Base-by-base conservation (phyloP, 352 stramenopile genomes). In the Globisporangium heterothallicum region DNA sequence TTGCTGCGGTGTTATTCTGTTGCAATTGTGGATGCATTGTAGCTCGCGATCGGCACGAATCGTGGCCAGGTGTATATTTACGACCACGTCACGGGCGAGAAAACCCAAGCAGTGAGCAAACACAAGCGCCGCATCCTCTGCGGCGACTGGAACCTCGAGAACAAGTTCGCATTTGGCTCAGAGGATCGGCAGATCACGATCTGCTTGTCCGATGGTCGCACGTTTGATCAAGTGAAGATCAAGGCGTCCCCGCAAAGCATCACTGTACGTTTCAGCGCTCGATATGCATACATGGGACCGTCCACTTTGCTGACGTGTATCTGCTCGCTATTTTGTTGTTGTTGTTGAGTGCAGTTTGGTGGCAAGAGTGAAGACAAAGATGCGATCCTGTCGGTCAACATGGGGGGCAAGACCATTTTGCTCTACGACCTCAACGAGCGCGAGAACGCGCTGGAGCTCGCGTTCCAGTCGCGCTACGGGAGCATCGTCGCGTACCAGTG, bases 371-470 rank as follows among this genome's bases (percentile, higher is more conserved):
- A 78, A 21, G 71, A 85, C 54, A 77, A 84, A 56, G 75, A 91
- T 47, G 66, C 72, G 6, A 90, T 88, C 58, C 50, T 95, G 47
- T 90, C 78, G n/a, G 80, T 96, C 8, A 96, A 96, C 66, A 92
- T 97, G 73, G 81, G 77, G 61, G 85, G 89, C 30, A 89, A 94
- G 60, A 92, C 81, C 16, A 83, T 97, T 46, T 63, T 97, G 25
- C 70, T 97, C 18, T 95, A 93, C 66, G 78, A 93, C 59, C 49
- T 96, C 18, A 82, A 88, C 52, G 84, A 95, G 52, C 71, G 81
- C 22, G 87, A 96, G 60, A 94, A 96, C 43, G 88, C 88, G 4
- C 56, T 96, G 19, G 88, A 97, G 67, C 70, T 98, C 13, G 86
- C 86, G 16, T 98, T 98, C 63, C 81, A 95, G 53, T 61, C 74